Base-by-base conservation (phyloP, 2,329 filamentous ascomycete genomes). In the Penicillium sp. region DNA sequence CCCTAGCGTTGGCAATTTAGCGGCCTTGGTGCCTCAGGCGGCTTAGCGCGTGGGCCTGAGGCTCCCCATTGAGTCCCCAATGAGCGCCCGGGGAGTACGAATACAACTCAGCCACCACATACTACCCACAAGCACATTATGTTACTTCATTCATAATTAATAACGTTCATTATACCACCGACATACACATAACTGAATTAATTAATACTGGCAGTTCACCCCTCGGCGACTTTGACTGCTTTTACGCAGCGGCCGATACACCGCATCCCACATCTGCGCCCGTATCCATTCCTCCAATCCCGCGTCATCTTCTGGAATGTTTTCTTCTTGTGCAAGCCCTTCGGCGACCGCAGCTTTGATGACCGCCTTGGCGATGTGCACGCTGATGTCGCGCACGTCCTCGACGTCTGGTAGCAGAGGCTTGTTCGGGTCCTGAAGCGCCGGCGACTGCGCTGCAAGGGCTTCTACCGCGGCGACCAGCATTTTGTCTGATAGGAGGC, bases 391-490 rank as follows among this genome's bases (percentile, higher is more conserved):
- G 1, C 89, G 78, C 9, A 93, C 90, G 35, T 86, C 79, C 4
- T 83, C 82, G 0, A 96, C 88, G 58, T 90, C 90, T 0, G 91
- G 91, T 1, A 96, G 72, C 4, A 96, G 75, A 0, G 87, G 88
- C 16, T 82, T 83, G 9, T 79, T 81, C 0, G 81, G 73, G 63
- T 90, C 84, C 23, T 81, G 73, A 0, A 91, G 75, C 0, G 89
- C 88, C 0, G 91, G 91, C 0, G 87, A 87, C 57, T 88, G 78
- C 3, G 80, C 81, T 0, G 89, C 86, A 0, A 96, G 81, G 2
- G 85, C 88, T 65, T 87, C 82, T 3, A 89, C 85, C 0, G 91
- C 91, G 0, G 89, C 88, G 0, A 95, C 88, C 12, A 96, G 83
- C 84, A 96, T 92, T 60, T 83, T 82, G 60, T 92, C 86, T 0